A percentile compares a stretch with the other conserved stretches of the same genome.
Evolutionary conservation across 1,284 basidiomycete species (phyloP).

Genomic region (Fistulina hepatica): DNA sequence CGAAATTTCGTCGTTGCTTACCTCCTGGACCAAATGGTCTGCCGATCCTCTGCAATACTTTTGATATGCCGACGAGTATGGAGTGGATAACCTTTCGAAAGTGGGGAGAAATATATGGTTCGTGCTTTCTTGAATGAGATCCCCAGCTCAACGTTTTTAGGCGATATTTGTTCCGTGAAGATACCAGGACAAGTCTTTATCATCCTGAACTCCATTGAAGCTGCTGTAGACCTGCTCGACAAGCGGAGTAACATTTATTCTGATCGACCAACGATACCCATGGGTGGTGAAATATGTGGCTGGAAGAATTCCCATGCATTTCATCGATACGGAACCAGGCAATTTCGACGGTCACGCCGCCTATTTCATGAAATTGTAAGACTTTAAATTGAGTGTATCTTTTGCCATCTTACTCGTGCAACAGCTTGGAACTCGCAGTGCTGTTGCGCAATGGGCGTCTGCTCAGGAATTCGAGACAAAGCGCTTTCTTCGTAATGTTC

Average conservation of each 20-base stretch:
- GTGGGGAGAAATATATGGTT: constrained; percentile 40
- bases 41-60: constrained; percentile 41
- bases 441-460: constrained; percentile 37
- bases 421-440: constrained; percentile 41
- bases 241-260: constrained; percentile 18
- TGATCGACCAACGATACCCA: constrained; percentile 18
- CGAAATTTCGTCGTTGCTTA: constrained; percentile 6
- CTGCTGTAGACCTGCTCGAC: constrained; percentile 18
- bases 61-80: constrained; percentile 41
- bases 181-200: constrained; percentile 16
- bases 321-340: too few species aligned
- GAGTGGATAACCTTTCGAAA: constrained; percentile 45
- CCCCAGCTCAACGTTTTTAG: neutral
- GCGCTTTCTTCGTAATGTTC: constrained; percentile 42
- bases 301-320: too few species aligned
- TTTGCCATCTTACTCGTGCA: too few species aligned
- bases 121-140: neutral
- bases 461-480: constrained; percentile 44
- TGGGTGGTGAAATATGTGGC: too few species aligned
- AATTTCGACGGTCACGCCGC: constrained; percentile 52
- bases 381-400: too few species aligned
- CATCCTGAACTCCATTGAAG: constrained; percentile 17
- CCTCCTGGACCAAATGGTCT: constrained; percentile 30
- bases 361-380: too few species aligned
- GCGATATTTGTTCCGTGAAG: constrained; percentile 9